phyloP scores from a whole-genome alignment of 441 rosid genomes.

The Brassica hybrid region DNA sequence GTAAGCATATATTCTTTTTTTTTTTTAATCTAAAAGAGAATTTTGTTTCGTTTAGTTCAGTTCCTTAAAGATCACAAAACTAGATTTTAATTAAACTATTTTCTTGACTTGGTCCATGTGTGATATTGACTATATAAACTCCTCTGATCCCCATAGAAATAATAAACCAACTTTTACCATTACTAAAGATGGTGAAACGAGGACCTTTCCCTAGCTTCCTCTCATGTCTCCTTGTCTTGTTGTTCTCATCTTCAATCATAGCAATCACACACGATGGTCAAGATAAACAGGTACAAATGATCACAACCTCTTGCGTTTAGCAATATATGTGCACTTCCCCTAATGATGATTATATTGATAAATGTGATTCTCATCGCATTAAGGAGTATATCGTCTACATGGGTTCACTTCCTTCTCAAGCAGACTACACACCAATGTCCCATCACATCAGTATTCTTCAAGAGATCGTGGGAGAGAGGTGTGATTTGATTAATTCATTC shows the following conservation, averaged over 20 bases:
- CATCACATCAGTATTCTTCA: slow-evolving; percentile 51
- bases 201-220: slow-evolving; percentile 8
- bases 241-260: slow-evolving; percentile 13
- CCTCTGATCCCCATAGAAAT: slow-evolving; percentile 3
- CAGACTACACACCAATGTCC: slow-evolving; percentile 43
- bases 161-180: slow-evolving; percentile 11
- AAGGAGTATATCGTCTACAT: slow-evolving; percentile 63
- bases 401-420: slow-evolving; percentile 59
- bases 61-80: neutral
- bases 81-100: neutral
- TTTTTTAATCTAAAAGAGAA: neutral
- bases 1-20: neutral
- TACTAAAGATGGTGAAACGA: slow-evolving; percentile 16
- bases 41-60: neutral
- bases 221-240: slow-evolving; percentile 9
- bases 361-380: neutral
- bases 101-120: neutral
- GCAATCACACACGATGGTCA: slow-evolving; percentile 20
- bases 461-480: slow-evolving; percentile 39
- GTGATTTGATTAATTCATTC: neutral
- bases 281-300: slow-evolving; percentile 27
- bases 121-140: slow-evolving; percentile 10
- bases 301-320: neutral
- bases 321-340: neutral
- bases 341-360: neutral